A percentile compares a stretch with the other conserved stretches of the same genome.
phyloP scores from a whole-genome alignment of 441 rosid genomes.

The Croton setiger region DNA sequence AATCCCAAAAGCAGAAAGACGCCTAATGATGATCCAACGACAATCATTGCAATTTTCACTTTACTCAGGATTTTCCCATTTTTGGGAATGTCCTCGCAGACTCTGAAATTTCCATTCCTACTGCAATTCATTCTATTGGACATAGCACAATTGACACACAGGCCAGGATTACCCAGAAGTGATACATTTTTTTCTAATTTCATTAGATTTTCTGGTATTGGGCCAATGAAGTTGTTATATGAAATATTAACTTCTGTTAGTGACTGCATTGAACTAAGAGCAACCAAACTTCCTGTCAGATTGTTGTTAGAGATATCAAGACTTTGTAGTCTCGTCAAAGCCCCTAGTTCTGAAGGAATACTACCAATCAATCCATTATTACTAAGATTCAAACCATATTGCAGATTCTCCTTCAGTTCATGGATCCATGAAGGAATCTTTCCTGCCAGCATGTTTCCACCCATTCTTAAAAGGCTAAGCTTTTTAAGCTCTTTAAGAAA shows the following conservation, averaged over 20 bases:
- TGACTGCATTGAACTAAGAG: conserved; percentile 38
- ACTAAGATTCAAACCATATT: conserved; percentile 57
- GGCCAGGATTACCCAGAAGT: conserved; percentile 52
- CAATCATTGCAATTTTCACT: conserved; percentile 35
- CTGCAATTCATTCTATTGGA: conserved; percentile 24
- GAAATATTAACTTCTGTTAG: conserved; percentile 53
- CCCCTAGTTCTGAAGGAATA: conserved; percentile 44
- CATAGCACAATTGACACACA: conserved; percentile 50
- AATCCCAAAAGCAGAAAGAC: conserved; percentile 33
- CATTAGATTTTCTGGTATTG: conserved; percentile 48
- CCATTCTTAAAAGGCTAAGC: conserved; percentile 52
- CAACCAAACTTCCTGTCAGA: conserved; percentile 50
- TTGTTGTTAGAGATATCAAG: conserved; percentile 72
- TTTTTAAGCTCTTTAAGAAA: conserved; percentile 45
- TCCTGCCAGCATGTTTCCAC: conserved; percentile 63
- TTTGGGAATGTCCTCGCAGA: conserved; percentile 31
- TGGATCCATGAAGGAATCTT: conserved; percentile 64
- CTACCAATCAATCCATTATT: conserved; percentile 50
- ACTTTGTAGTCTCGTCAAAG: conserved; percentile 36
- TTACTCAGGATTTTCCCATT: conserved; percentile 29
- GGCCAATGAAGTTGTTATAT: conserved; percentile 57
- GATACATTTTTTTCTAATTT: conserved; percentile 29
- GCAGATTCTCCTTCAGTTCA: conserved; percentile 36
- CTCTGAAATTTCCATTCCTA: conserved; percentile 28
- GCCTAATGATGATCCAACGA: conserved; percentile 37